These are phyloP conservation scores for Spongospora subterranea DNA, from an alignment of 208 protist species.

Conservation along the genomic window DNA sequence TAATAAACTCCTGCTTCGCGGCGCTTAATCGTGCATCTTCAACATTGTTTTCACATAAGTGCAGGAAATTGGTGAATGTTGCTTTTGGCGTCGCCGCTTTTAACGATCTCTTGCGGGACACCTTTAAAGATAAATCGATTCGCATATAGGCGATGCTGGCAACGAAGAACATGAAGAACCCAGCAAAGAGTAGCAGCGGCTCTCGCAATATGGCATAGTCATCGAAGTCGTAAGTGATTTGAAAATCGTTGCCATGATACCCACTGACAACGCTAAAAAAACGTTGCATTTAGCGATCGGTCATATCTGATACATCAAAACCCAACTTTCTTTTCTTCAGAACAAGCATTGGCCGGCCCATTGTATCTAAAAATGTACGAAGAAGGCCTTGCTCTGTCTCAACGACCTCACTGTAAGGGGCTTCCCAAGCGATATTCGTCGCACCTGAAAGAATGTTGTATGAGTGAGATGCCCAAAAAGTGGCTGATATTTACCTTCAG, in stretches of 20 bases:
- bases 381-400: constrained; percentile 36
- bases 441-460: background rate
- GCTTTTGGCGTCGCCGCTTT: too few species aligned
- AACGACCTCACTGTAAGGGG: constrained; percentile 67
- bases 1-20: too few species aligned
- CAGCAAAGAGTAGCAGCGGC: constrained; percentile 67
- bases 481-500: constrained; percentile 70
- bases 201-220: constrained; percentile 66
- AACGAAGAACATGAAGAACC: constrained; percentile 70
- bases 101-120: too few species aligned
- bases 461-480: background rate
- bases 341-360: constrained; percentile 67
- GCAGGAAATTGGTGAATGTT: too few species aligned
- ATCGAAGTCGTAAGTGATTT: constrained; percentile 69
- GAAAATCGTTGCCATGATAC: constrained; percentile 52
- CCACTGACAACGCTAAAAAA: background rate
- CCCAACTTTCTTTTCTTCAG: constrained; percentile 60
- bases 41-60: too few species aligned
- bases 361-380: constrained; percentile 72
- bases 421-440: constrained; percentile 65
- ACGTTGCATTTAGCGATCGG: background rate
- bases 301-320: background rate
- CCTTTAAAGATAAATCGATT: constrained; percentile 62
- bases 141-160: constrained; percentile 66
- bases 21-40: too few species aligned